These are phyloP conservation scores for Ogataea minuta DNA, from an alignment of 805 yeast species.

Conservation along the genomic window DNA sequence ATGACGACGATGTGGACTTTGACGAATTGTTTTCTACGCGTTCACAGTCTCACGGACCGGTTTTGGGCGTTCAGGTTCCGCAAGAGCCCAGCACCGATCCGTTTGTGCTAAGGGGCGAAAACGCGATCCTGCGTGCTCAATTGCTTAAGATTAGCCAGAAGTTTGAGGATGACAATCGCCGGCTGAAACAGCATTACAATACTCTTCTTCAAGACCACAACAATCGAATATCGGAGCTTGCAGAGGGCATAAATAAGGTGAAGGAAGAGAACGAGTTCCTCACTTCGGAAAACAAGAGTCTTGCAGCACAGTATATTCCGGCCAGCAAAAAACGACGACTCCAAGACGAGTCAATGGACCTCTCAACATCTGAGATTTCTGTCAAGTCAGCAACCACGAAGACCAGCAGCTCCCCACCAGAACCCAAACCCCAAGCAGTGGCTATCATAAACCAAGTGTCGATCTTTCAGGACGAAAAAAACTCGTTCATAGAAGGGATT, in stretches of 20 bases:
- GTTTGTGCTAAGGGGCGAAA: conserved; percentile 63
- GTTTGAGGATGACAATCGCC: conserved; percentile 36
- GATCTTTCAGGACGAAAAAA: conserved; percentile 38
- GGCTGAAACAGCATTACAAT: conserved; percentile 34
- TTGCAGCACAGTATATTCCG: conserved; percentile 24
- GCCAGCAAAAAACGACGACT: conserved; percentile 28
- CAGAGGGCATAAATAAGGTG: conserved; percentile 39
- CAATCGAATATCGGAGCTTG: conserved; percentile 24
- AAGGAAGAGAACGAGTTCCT: conserved; percentile 58
- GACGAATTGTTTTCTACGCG: conserved; percentile 23
- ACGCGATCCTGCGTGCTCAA: conserved; percentile 71
- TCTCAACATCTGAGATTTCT: conserved; percentile 1
- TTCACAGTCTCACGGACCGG: conserved; percentile 3
- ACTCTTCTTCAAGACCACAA: conserved; percentile 23
- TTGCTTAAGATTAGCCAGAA: conserved; percentile 44
- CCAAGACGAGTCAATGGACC: conserved; percentile 16
- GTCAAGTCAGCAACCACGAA: conserved; percentile 2
- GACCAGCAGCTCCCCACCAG: conserved; percentile 2
- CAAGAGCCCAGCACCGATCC: conserved; percentile 9
- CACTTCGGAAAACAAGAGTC: conserved; percentile 43
- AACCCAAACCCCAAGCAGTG: conserved; percentile 14
- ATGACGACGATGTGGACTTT: conserved; percentile 33
- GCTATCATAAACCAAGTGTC: conserved; percentile 33
- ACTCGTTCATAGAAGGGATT: conserved; percentile 37
- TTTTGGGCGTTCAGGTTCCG: not conserved